Conservation (phyloP, 495 filamentous ascomycete species). For the Penicillium samsonianum region DNA sequence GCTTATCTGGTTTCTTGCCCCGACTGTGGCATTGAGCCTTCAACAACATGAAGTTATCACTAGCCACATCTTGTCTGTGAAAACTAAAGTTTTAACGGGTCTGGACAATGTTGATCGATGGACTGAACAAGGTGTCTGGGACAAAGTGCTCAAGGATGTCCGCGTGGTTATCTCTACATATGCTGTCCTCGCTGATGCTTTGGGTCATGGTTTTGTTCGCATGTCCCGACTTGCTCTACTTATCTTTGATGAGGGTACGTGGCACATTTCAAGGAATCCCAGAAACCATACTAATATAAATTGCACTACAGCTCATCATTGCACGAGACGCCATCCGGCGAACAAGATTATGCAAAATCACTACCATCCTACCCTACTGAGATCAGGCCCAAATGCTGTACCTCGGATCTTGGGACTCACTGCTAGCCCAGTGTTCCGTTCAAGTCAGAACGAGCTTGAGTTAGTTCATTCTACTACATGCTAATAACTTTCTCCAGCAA, state of each 20-base stretch:
- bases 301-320: slow-evolving; percentile 39
- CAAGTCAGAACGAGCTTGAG: slow-evolving; percentile 33
- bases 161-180: slow-evolving; percentile 77
- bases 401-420: slow-evolving; percentile 83
- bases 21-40: slow-evolving; percentile 69
- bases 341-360: slow-evolving; percentile 77
- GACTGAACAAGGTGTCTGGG: slow-evolving; percentile 71
- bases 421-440: slow-evolving; percentile 74
- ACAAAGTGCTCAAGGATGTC: slow-evolving; percentile 65
- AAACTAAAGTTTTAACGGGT: slow-evolving; percentile 66
- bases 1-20: slow-evolving; percentile 85
- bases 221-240: slow-evolving; percentile 68
- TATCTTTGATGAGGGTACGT: slow-evolving; percentile 87
- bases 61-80: slow-evolving; percentile 61
- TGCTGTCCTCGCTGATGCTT: slow-evolving; percentile 75
- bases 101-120: slow-evolving; percentile 72
- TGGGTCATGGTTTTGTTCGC: slow-evolving; percentile 76
- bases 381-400: slow-evolving; percentile 39
- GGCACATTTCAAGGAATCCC: slow-evolving; percentile 4
- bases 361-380: slow-evolving; percentile 58
- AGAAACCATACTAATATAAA: not conserved
- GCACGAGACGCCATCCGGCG: slow-evolving; percentile 56
- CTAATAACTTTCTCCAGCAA: not conserved
- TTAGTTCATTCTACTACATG: slow-evolving; percentile 13
- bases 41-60: slow-evolving; percentile 72